Conservation (phyloP, 2,329 filamentous ascomycete genomes). For the Aspergillus carbonarius region DNA sequence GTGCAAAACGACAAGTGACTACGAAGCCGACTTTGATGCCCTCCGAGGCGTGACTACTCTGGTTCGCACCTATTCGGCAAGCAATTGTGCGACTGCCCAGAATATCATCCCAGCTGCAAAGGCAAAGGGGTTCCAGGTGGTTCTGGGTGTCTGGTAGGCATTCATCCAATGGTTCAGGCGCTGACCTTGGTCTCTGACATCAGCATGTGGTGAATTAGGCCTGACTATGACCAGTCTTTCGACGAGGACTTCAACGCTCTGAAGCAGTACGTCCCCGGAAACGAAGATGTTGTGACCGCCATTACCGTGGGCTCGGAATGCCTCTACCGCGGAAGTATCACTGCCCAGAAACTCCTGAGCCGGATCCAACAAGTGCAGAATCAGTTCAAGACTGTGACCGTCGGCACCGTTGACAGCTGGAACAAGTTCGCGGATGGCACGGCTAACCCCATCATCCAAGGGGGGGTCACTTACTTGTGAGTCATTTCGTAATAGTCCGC, state of each 20-base stretch:
- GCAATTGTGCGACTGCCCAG: slow-evolving; percentile 64
- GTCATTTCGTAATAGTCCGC: slow-evolving; percentile 13
- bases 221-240: slow-evolving; percentile 63
- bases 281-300: slow-evolving; percentile 62
- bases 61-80: slow-evolving; percentile 66
- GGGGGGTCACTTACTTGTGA: slow-evolving; percentile 60
- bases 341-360: slow-evolving; percentile 56
- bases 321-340: slow-evolving; percentile 68
- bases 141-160: slow-evolving; percentile 66
- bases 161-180: background rate
- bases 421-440: slow-evolving; percentile 70
- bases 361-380: slow-evolving; percentile 64
- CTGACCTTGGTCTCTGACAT: background rate
- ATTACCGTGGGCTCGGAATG: slow-evolving; percentile 71
- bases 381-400: slow-evolving; percentile 55
- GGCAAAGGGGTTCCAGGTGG: slow-evolving; percentile 63
- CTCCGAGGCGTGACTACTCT: slow-evolving; percentile 55
- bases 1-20: slow-evolving; percentile 65
- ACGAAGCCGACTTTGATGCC: slow-evolving; percentile 64
- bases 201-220: slow-evolving; percentile 42
- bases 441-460: slow-evolving; percentile 61
- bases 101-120: slow-evolving; percentile 66
- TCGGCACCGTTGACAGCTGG: slow-evolving; percentile 71
- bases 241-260: slow-evolving; percentile 61
- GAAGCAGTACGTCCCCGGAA: slow-evolving; percentile 42